Conservation (phyloP, 352 stramenopile species). For the Globisporangium splendens region DNA sequence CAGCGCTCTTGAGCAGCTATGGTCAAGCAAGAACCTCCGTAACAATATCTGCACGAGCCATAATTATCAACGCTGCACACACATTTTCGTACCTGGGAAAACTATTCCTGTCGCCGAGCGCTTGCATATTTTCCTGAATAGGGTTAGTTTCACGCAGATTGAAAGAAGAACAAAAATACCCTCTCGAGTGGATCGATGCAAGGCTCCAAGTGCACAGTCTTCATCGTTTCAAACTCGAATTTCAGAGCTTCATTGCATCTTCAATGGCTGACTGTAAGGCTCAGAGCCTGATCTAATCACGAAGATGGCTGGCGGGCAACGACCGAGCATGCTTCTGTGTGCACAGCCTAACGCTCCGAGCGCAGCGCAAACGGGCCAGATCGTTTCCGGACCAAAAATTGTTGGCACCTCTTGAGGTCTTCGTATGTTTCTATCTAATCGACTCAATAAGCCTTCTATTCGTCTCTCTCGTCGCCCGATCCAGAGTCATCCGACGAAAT, state of each 20-base stretch:
- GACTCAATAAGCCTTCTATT: neutral
- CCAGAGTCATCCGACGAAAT: constrained; percentile 13
- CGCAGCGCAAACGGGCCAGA: no score
- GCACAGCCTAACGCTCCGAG: neutral
- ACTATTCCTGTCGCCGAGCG: neutral
- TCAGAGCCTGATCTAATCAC: neutral
- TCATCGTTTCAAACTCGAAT: neutral
- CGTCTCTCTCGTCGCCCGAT: constrained; percentile 12
- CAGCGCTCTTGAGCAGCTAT: neutral
- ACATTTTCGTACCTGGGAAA: neutral
- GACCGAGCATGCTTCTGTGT: no score
- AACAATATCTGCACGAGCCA: neutral
- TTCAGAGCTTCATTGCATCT: neutral
- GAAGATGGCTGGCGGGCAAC: no score
- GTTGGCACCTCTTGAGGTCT: no score
- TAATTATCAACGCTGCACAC: neutral
- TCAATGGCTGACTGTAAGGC: no score
- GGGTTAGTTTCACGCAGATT: neutral
- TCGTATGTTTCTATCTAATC: constrained; percentile 5
- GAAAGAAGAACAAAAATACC: no score
- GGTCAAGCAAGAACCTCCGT: neutral
- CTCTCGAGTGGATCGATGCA: no score
- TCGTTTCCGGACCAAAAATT: no score
- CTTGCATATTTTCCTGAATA: neutral
- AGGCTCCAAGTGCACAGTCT: neutral